Percentiles rank a stretch among this genome's conserved stretches.
Conservation (phyloP, 2,329 filamentous ascomycete genomes). For the Trichoderma simmonsii region DNA sequence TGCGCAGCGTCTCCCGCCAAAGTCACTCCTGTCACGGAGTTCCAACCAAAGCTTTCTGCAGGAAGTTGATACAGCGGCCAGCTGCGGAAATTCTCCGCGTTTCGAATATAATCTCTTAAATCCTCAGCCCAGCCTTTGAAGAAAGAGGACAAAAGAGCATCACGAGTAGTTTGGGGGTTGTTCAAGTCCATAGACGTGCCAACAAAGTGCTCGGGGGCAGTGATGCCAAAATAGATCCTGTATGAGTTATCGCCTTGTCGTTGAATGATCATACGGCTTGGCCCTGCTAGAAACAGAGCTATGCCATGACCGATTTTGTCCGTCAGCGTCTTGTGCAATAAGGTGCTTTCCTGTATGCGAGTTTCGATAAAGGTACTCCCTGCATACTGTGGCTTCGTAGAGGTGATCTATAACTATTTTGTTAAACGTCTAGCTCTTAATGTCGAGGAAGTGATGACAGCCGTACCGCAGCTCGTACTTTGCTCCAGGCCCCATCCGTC, state of each 20-base stretch:
- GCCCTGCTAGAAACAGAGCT: conserved; percentile 3
- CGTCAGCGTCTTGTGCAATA: neutral
- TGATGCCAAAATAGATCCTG: conserved; percentile 8
- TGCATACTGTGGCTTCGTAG: neutral
- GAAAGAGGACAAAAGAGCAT: neutral
- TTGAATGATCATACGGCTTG: conserved; percentile 10
- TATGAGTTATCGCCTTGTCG: conserved; percentile 2
- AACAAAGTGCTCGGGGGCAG: conserved; percentile 2
- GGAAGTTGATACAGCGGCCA: conserved; percentile 7
- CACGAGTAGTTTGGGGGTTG: neutral
- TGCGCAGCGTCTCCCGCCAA: conserved; percentile 4
- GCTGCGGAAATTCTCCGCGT: neutral
- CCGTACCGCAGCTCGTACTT: conserved; percentile 2
- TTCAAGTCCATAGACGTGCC: conserved; percentile 2
- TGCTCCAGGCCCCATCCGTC: neutral
- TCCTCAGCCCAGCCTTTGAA: neutral
- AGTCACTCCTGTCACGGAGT: neutral
- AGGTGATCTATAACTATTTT: neutral
- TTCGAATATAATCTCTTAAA: conserved; percentile 1
- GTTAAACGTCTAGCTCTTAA: neutral
- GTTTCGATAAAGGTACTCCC: neutral
- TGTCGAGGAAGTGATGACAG: neutral
- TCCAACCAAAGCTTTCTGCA: neutral
- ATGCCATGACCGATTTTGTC: conserved; percentile 3
- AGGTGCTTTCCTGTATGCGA: neutral